These are phyloP conservation scores for Citropsis articulata DNA, from an alignment of 345 rosid genomes.

Conservation along the genomic window DNA sequence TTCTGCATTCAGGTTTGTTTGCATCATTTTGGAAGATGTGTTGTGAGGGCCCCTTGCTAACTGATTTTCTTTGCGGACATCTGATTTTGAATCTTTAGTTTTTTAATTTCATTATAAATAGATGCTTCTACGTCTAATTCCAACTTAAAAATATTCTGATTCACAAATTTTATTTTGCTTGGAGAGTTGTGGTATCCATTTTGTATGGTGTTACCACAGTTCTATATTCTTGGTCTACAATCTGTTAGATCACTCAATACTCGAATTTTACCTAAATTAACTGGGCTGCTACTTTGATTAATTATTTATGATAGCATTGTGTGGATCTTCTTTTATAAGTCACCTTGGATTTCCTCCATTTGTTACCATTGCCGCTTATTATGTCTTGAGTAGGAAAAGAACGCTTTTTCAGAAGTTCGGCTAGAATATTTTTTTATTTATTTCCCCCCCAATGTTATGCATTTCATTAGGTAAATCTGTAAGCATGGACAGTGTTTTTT, in stretches of 20 bases:
- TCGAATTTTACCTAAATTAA: neutral
- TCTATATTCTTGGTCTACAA: neutral
- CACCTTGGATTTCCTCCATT: neutral
- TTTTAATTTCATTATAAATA: neutral
- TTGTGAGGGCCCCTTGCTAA: neutral
- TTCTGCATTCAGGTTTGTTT: constrained; percentile 96
- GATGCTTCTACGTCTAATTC: neutral
- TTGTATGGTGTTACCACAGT: neutral
- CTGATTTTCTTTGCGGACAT: neutral
- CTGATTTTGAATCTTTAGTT: constrained; percentile 8
- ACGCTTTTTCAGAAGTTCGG: neutral
- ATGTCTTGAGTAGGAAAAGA: neutral
- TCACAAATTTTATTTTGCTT: neutral
- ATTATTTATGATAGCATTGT: neutral
- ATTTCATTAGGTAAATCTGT: neutral
- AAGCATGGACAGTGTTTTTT: neutral
- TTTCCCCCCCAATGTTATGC: neutral
- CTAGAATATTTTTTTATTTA: neutral
- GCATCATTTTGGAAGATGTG: neutral
- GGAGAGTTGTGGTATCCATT: neutral
- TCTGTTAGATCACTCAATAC: neutral
- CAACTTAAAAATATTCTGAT: neutral
- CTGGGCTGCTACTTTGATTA: neutral
- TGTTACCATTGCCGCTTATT: neutral
- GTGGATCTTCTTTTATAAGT: neutral